A percentile compares a stretch with the other conserved stretches of the same genome.
Conservation (phyloP, 139 green algal genomes). For the Tetradesmus lagerheimii region DNA sequence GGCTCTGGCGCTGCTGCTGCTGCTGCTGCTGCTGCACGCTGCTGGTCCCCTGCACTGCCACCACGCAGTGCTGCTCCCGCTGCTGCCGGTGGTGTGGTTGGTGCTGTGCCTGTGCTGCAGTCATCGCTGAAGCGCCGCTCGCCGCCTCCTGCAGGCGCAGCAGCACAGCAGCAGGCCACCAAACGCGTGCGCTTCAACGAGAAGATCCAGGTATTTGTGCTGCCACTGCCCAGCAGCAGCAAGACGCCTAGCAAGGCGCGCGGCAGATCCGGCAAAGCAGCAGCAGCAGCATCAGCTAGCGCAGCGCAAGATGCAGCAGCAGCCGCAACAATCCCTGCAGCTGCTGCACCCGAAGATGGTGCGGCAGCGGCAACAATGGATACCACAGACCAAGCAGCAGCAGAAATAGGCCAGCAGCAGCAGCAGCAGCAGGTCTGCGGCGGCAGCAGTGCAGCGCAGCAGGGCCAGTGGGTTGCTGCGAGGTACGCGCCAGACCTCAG, state of each 20-base stretch:
- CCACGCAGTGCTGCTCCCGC: not conserved
- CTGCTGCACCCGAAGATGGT: not conserved
- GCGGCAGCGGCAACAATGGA: not conserved
- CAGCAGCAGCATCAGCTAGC: not conserved
- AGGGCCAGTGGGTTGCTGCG: constrained; percentile 1
- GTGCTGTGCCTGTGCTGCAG: no score
- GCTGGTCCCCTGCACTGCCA: constrained; percentile 17
- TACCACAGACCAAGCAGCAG: not conserved
- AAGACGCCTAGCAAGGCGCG: constrained; percentile 1
- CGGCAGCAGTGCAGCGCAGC: constrained; percentile 2
- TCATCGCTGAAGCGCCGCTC: not conserved
- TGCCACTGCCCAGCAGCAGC: not conserved
- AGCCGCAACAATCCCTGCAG: no score
- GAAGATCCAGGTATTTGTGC: not conserved
- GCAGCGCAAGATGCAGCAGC: not conserved
- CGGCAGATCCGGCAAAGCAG: constrained; percentile 4
- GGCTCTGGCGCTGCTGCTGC: not conserved
- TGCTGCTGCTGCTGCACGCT: constrained; percentile 16
- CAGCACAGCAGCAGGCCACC: not conserved
- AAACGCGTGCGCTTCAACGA: constrained; percentile 29
- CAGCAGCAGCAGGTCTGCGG: not conserved
- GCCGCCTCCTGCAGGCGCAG: not conserved
- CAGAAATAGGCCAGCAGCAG: not conserved
- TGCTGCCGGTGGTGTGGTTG: not conserved
- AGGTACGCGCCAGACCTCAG: not conserved